Evolutionary conservation across 495 filamentous ascomycete genomes (phyloP).

Genomic region (Chaetomium cochliodes): DNA sequence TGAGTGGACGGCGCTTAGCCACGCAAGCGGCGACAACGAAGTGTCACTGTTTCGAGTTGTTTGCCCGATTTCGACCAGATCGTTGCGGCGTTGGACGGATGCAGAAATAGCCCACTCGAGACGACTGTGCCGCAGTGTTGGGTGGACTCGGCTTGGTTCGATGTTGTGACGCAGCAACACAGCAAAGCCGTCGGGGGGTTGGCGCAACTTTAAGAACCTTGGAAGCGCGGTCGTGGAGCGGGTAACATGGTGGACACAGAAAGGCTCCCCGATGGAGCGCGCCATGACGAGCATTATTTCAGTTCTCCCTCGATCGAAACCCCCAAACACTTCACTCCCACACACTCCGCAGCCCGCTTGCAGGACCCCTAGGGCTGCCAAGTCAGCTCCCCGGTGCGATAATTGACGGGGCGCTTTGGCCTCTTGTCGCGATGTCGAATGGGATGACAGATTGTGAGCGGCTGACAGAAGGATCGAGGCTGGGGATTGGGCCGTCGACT

Average conservation of each 20-base stretch:
- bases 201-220: background rate
- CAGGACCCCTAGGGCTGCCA: slow-evolving; percentile 3
- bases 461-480: slow-evolving; percentile 28
- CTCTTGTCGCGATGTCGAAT: slow-evolving; percentile 14
- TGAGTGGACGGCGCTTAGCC: slow-evolving; percentile 40
- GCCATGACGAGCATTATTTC: slow-evolving; percentile 27
- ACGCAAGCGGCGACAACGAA: slow-evolving; percentile 29
- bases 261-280: background rate
- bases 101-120: slow-evolving; percentile 6
- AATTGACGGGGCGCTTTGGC: slow-evolving; percentile 16
- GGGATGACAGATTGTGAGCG: slow-evolving; percentile 16
- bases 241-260: slow-evolving; percentile 5
- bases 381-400: slow-evolving; percentile 13
- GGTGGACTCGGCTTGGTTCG: background rate
- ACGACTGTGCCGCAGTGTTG: slow-evolving; percentile 21
- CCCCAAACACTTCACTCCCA: background rate
- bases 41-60: slow-evolving; percentile 29
- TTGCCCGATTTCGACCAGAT: slow-evolving; percentile 5
- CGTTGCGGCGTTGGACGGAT: slow-evolving; percentile 9
- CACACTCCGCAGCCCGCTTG: background rate
- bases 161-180: background rate
- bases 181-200: background rate
- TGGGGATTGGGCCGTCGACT: slow-evolving; percentile 35
- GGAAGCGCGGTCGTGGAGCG: slow-evolving; percentile 1
- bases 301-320: background rate